These are phyloP conservation scores for Aspergillus sojae DNA, from an alignment of 2,329 filamentous ascomycete genomes.

Conservation along the genomic window DNA sequence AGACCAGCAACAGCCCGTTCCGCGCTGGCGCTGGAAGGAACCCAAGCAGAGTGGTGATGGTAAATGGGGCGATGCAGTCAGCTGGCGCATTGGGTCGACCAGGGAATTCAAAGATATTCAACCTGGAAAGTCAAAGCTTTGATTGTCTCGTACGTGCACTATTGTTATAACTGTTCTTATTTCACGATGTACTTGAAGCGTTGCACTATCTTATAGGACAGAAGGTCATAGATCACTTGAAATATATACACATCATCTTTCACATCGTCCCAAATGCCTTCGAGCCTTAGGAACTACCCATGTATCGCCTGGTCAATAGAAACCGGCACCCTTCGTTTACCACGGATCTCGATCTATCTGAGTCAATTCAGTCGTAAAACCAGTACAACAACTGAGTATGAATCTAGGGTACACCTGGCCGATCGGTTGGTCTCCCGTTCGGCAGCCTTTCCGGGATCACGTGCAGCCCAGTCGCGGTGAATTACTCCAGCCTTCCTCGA, in stretches of 20 bases:
- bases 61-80: constrained; percentile 51
- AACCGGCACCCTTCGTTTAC: accelerated
- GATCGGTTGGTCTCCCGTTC: neutral
- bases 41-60: constrained; percentile 21
- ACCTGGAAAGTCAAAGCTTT: constrained; percentile 26
- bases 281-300: neutral
- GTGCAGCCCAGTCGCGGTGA: neutral
- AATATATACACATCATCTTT: neutral
- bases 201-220: neutral
- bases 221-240: neutral
- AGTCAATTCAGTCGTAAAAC: too few relatives aligned
- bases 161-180: neutral
- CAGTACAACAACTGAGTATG: too few relatives aligned
- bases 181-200: neutral
- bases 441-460: neutral
- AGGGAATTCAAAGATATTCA: constrained; percentile 30
- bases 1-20: constrained; percentile 42
- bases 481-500: too few relatives aligned
- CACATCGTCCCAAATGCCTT: neutral
- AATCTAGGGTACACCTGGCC: neutral
- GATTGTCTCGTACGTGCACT: neutral
- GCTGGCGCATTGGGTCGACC: constrained; percentile 49
- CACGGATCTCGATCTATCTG: too few relatives aligned
- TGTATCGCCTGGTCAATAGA: neutral
- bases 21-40: constrained; percentile 58